Evolutionary conservation across 164 flowering plant genomes (phyloP).

Genomic region (Nymphaea colorata): DNA sequence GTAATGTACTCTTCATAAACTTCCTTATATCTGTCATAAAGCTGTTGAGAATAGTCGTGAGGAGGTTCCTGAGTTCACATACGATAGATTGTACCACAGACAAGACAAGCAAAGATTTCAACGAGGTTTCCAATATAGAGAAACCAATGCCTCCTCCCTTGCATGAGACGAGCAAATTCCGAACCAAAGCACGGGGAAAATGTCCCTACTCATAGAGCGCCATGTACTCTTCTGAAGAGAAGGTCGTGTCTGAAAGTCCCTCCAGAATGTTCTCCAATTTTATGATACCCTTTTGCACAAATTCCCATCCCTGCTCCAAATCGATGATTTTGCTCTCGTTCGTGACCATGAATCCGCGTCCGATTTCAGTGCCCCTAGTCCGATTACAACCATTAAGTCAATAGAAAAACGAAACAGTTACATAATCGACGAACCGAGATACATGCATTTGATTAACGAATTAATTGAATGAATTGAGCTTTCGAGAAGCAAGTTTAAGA

Average conservation of each 20-base stretch:
- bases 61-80: slow-evolving; percentile 96
- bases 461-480: too few relatives aligned
- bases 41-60: slow-evolving; percentile 80
- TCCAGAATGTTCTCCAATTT: slow-evolving; percentile 76
- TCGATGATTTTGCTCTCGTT: slow-evolving; percentile 53
- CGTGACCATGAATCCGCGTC: slow-evolving; percentile 16
- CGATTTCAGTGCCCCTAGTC: too few relatives aligned
- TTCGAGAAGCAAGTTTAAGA: too few relatives aligned
- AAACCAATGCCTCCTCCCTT: too few relatives aligned
- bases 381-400: too few relatives aligned
- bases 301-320: slow-evolving; percentile 75
- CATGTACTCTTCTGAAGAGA: slow-evolving; percentile 74
- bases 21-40: slow-evolving; percentile 68
- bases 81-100: slow-evolving; percentile 81
- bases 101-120: too few relatives aligned
- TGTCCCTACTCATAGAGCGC: slow-evolving; percentile 67
- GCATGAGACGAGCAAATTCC: too few relatives aligned
- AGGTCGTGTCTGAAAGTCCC: slow-evolving; percentile 49
- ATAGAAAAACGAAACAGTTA: too few relatives aligned
- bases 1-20: slow-evolving; percentile 73
- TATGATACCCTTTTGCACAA: slow-evolving; percentile 73
- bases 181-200: background rate
- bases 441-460: too few relatives aligned
- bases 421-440: too few relatives aligned
- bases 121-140: too few relatives aligned